phyloP scores from a whole-genome alignment of 2,329 filamentous ascomycete species.

The Fusarium tanahbumbuense region DNA sequence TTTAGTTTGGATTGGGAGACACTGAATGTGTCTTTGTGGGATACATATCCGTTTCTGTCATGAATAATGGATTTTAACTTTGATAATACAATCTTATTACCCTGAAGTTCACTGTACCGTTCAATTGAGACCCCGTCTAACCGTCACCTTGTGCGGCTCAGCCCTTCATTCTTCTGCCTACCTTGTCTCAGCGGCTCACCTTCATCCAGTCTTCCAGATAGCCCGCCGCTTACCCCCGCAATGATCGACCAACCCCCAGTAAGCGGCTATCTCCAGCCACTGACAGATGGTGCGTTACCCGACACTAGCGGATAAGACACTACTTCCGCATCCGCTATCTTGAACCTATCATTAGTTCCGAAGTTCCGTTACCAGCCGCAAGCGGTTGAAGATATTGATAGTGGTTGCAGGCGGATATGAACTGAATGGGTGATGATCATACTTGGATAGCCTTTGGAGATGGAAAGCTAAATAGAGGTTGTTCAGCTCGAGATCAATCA shows the following conservation, averaged over 20 bases:
- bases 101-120: background rate
- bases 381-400: slow-evolving; percentile 9
- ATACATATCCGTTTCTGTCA: slow-evolving; percentile 41
- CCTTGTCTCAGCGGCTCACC: too few species aligned
- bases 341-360: slow-evolving; percentile 11
- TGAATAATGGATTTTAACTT: background rate
- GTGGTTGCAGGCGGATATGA: slow-evolving; percentile 18
- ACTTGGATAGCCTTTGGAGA: slow-evolving; percentile 1
- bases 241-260: background rate
- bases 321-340: slow-evolving; percentile 21
- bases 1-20: slow-evolving; percentile 43
- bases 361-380: slow-evolving; percentile 27
- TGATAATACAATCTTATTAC: background rate
- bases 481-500: slow-evolving; percentile 9
- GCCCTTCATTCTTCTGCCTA: background rate
- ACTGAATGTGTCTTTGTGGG: slow-evolving; percentile 43
- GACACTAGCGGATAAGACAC: slow-evolving; percentile 35
- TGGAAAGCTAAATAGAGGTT: slow-evolving; percentile 36
- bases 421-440: background rate
- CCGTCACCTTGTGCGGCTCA: background rate
- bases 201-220: too few species aligned
- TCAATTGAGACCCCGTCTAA: background rate
- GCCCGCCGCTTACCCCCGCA: background rate
- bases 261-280: background rate
- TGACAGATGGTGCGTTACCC: slow-evolving; percentile 29